Percentiles rank a stretch among this genome's conserved stretches.
Evolutionary conservation across 768 basidiomycete species (phyloP).

Genomic region (Pholiota microspora): DNA sequence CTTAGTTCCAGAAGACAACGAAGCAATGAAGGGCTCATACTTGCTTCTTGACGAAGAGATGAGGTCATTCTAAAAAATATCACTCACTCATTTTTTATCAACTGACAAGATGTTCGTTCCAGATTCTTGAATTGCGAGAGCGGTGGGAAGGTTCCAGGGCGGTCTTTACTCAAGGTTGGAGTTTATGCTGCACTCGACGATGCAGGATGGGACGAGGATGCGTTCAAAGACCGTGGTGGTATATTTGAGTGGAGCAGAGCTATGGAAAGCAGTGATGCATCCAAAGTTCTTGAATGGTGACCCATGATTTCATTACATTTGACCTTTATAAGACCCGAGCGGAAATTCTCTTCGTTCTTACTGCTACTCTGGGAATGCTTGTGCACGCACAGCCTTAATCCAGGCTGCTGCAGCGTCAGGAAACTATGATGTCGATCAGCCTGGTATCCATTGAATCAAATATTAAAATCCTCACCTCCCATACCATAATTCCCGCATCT

Average conservation of each 20-base stretch:
- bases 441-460: neutral
- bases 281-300: neutral
- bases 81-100: neutral
- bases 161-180: constrained; percentile 32
- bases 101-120: neutral
- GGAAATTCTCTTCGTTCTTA: too few relatives aligned
- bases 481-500: constrained; percentile 39
- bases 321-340: too few relatives aligned
- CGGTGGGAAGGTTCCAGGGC: constrained; percentile 26
- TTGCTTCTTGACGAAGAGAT: constrained; percentile 32
- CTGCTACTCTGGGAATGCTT: constrained; percentile 34
- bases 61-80: constrained; percentile 19
- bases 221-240: constrained; percentile 30
- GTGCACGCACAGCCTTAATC: constrained; percentile 36
- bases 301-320: neutral
- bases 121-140: constrained; percentile 30
- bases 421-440: constrained; percentile 23
- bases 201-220: constrained; percentile 30
- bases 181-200: constrained; percentile 28
- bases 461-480: constrained; percentile 28
- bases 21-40: constrained; percentile 35
- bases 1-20: constrained; percentile 34
- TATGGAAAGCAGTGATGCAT: neutral
- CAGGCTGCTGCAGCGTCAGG: constrained; percentile 39
- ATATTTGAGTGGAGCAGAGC: constrained; percentile 31